phyloP scores from a whole-genome alignment of 2,329 filamentous ascomycete species.

The Colletotrichum simmondsii region DNA sequence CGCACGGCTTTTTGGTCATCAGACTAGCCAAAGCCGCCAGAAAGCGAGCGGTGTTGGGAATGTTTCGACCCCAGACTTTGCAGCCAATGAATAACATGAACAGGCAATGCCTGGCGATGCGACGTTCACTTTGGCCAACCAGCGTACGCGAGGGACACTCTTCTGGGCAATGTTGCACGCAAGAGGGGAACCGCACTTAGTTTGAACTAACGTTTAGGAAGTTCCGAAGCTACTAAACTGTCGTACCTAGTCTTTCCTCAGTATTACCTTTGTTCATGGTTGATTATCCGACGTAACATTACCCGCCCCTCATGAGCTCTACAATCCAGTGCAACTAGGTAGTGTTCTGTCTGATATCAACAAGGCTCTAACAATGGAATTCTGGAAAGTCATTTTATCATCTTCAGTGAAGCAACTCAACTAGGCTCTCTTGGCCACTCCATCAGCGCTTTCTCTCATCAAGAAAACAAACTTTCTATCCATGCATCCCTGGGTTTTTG shows the following conservation, averaged over 20 bases:
- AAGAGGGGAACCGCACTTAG: not conserved
- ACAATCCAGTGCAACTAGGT: no score
- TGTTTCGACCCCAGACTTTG: not conserved
- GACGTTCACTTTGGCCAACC: not conserved
- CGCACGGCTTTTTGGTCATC: not conserved
- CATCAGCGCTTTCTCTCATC: no score
- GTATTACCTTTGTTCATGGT: not conserved
- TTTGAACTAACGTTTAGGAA: not conserved
- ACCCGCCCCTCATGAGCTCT: no score
- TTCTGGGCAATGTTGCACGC: not conserved
- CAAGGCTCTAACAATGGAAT: no score
- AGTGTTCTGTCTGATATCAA: not conserved
- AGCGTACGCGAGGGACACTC: not conserved
- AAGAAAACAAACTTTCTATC: no score
- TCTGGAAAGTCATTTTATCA: not conserved
- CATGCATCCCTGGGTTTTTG: no score
- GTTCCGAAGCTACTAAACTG: not conserved
- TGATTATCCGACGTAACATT: not conserved
- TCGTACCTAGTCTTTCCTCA: not conserved
- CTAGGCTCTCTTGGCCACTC: no score
- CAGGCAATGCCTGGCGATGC: not conserved
- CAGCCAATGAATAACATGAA: not conserved
- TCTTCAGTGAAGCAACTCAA: no score
- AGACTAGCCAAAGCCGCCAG: conserved; percentile 7
- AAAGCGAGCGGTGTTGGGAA: conserved; percentile 6